These are phyloP conservation scores for Pseudogymnoascus pannorum DNA, from an alignment of 2,329 filamentous ascomycete species.

Conservation along the genomic window DNA sequence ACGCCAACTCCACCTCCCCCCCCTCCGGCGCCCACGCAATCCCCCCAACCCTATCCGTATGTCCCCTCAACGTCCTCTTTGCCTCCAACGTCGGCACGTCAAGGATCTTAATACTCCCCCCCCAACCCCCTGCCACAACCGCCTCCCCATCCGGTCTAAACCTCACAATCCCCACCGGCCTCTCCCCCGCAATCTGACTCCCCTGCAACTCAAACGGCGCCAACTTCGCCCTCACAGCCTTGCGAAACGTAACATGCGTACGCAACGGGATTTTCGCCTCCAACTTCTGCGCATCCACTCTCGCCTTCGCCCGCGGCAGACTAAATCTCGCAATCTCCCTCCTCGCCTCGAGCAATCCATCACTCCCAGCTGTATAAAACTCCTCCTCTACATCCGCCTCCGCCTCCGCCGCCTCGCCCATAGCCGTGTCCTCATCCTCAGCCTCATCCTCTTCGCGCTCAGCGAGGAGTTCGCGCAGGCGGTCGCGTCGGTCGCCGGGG, in stretches of 20 bases:
- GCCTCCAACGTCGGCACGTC: slow-evolving; percentile 76
- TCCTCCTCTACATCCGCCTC: slow-evolving; percentile 74
- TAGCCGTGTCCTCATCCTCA: slow-evolving; percentile 54
- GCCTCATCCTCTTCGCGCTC: slow-evolving; percentile 58
- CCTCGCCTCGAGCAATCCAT: slow-evolving; percentile 67
- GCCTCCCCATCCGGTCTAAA: slow-evolving; percentile 80
- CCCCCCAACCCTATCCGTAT: slow-evolving; percentile 83
- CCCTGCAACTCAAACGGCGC: slow-evolving; percentile 84
- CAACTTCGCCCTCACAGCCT: slow-evolving; percentile 76
- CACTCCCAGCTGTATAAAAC: slow-evolving; percentile 82
- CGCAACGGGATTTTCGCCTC: slow-evolving; percentile 79
- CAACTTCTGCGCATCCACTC: slow-evolving; percentile 67
- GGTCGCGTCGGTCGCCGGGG: slow-evolving; percentile 74
- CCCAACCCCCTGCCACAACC: slow-evolving; percentile 89
- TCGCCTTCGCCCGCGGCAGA: slow-evolving; percentile 69
- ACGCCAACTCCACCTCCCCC: slow-evolving; percentile 74
- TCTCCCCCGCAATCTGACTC: slow-evolving; percentile 84
- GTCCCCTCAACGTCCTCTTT: slow-evolving; percentile 68
- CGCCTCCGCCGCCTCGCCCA: slow-evolving; percentile 46
- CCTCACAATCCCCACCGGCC: slow-evolving; percentile 84
- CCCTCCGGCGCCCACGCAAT: slow-evolving; percentile 84
- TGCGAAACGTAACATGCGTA: slow-evolving; percentile 88
- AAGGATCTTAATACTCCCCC: slow-evolving; percentile 78
- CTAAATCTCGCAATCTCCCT: slow-evolving; percentile 77
- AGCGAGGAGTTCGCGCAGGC: slow-evolving; percentile 73